These are phyloP conservation scores for Suillus alpinus DNA, from an alignment of 768 basidiomycete genomes.

Conservation along the genomic window DNA sequence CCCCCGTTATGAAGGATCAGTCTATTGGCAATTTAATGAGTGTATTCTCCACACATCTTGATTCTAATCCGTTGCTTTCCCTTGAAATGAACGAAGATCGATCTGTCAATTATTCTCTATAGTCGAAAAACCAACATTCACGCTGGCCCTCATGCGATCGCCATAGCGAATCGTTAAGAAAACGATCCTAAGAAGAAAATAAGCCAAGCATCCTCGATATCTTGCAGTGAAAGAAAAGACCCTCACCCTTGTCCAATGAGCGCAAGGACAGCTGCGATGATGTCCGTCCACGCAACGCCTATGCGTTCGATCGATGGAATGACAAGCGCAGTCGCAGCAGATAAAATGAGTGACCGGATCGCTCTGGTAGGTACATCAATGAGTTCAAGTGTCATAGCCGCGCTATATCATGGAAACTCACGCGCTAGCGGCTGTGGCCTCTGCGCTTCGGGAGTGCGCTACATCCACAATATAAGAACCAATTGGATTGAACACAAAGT, in stretches of 20 bases:
- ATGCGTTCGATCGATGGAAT: constrained; percentile 49
- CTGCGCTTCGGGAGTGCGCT: constrained; percentile 56
- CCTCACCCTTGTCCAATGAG: constrained; percentile 50
- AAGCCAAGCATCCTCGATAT: neutral
- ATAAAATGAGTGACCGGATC: constrained; percentile 43
- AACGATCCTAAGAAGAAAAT: constrained; percentile 35
- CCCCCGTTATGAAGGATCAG: too few species aligned
- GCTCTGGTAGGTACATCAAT: constrained; percentile 34
- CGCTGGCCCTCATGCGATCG: constrained; percentile 46
- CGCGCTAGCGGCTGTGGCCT: constrained; percentile 53
- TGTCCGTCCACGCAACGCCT: constrained; percentile 46
- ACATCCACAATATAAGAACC: constrained; percentile 56
- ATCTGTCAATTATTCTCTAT: constrained; percentile 32
- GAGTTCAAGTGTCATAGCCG: too few species aligned
- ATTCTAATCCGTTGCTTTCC: neutral
- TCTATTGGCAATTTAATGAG: too few species aligned
- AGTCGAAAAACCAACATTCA: constrained; percentile 50
- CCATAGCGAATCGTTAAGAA: constrained; percentile 48
- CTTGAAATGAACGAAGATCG: neutral
- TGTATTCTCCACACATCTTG: neutral
- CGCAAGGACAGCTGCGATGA: constrained; percentile 39
- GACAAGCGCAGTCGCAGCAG: constrained; percentile 42
- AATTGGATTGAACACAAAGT: constrained; percentile 49
- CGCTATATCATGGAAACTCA: constrained; percentile 22
- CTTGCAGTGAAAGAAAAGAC: neutral